These are phyloP conservation scores for Juglanconis oblonga DNA, from an alignment of 2,329 filamentous ascomycete species.

Conservation along the genomic window DNA sequence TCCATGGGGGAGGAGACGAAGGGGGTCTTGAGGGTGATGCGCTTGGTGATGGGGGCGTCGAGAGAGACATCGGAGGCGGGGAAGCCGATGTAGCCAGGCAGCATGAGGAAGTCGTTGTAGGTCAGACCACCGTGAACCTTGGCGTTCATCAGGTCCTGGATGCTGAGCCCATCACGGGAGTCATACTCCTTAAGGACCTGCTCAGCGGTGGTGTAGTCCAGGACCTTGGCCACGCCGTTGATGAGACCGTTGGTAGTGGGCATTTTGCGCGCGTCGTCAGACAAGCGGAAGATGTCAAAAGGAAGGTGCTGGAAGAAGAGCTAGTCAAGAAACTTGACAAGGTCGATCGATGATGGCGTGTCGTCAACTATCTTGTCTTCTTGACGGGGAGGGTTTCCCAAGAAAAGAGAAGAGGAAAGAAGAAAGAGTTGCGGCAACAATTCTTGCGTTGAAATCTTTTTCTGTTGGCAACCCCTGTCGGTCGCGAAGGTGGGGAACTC, in stretches of 20 bases:
- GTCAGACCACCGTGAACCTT: slow-evolving; percentile 90
- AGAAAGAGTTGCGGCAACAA: neutral
- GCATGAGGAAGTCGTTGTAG: slow-evolving; percentile 97
- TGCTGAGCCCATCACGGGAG: slow-evolving; percentile 79
- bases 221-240: slow-evolving; percentile 54
- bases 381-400: slow-evolving; percentile 19
- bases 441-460: slow-evolving; percentile 11
- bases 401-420: slow-evolving; percentile 14
- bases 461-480: neutral
- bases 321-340: slow-evolving; percentile 16
- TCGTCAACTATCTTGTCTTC: slow-evolving; percentile 16
- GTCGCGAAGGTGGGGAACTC: neutral
- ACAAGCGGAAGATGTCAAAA: slow-evolving; percentile 10
- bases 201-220: slow-evolving; percentile 73
- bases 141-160: slow-evolving; percentile 85
- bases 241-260: slow-evolving; percentile 66
- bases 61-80: slow-evolving; percentile 84
- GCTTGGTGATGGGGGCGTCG: slow-evolving; percentile 91
- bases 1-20: slow-evolving; percentile 99
- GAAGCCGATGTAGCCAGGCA: slow-evolving; percentile 98
- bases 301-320: neutral
- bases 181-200: slow-evolving; percentile 81
- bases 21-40: slow-evolving; percentile 92
- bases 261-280: slow-evolving; percentile 53
- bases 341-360: neutral